Base-by-base conservation (phyloP, 148 eudicot genomes). In the Chenopodium quinoa region DNA sequence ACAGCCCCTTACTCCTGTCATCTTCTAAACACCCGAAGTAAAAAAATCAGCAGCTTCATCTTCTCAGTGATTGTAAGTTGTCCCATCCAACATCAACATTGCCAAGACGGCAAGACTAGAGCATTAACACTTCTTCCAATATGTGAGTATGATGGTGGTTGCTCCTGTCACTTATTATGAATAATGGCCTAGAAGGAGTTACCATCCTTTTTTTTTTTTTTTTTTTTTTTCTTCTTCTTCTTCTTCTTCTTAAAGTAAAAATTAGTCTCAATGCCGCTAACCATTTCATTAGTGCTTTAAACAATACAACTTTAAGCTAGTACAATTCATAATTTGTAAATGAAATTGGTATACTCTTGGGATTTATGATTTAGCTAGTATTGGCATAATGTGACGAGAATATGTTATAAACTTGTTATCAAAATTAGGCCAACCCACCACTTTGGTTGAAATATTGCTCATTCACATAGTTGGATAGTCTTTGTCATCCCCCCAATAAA, bases 71-170 rank as follows among this genome's bases (percentile, higher is more conserved):
- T 20, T 56, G 23, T 37, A 75, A 56, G 46, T 58, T 31, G 54
- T 76, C 79, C 9, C 62, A n/a, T 17, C 69, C 37, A 64, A 62
- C 50, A 19, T 76, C 68, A 60, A n/a, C 29, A 60, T 76, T 60
- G 27, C 48, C 48, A 23, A 60, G 79, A 34, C 27, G 19, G 29
- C 48, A 23, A 60, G 79, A 34, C 27, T 20, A 22, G 81, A 67
- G 16, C 81, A 70, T 14, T 23, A 50, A 68, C 81, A 79, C 22
- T 70, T 79, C 54, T 54, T 67, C 81, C 75, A 34, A 34, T 34
- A 34, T 34, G 40, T 34, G 40, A 40, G 7, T 40, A 40, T 40
- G 44, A 6, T 40, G 44, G 44, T 40, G 44, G 44, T 40, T 40
- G 44, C 44, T 40, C 44, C 44, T 5, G 44, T 40, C 44, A 40